Conservation (phyloP, 2,329 filamentous ascomycete species). For the Penicillium sp. region DNA sequence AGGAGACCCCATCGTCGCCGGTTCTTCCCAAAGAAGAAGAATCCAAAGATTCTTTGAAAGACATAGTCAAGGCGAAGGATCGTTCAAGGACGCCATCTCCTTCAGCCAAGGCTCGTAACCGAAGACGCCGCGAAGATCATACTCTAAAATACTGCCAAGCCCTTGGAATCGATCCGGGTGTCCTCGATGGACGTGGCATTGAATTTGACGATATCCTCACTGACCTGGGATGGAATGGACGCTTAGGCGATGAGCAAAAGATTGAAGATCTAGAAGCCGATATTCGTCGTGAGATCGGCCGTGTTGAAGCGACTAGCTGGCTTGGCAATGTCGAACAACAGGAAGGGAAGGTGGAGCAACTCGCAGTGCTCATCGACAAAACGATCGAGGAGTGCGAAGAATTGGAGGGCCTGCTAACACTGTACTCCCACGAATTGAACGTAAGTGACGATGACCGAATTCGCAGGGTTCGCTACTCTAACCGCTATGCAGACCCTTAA, state of each 20-base stretch:
- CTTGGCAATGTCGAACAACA: conserved; percentile 76
- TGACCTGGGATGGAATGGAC: conserved; percentile 83
- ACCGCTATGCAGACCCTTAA: conserved; percentile 64
- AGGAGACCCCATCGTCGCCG: conserved; percentile 27
- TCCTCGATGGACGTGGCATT: conserved; percentile 70
- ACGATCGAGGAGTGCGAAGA: conserved; percentile 96
- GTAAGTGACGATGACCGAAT: conserved; percentile 49
- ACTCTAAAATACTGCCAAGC: conserved; percentile 72
- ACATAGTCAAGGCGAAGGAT: conserved; percentile 22
- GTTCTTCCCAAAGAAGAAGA: conserved; percentile 21
- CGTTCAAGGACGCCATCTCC: conserved; percentile 34
- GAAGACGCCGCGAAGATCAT: conserved; percentile 63
- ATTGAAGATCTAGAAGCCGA: conserved; percentile 77
- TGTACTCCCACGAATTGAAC: conserved; percentile 91
- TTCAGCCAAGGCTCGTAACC: conserved; percentile 49
- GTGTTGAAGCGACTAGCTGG: conserved; percentile 90
- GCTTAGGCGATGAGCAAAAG: conserved; percentile 66
- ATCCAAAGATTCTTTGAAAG: conserved; percentile 21
- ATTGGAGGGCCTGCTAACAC: conserved; percentile 83
- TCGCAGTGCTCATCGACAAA: conserved; percentile 78
- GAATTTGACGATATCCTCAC: conserved; percentile 79
- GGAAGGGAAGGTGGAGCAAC: conserved; percentile 80
- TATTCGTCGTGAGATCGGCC: conserved; percentile 79
- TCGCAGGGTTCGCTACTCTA: neutral
- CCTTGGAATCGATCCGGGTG: conserved; percentile 67